phyloP scores from a whole-genome alignment of 2,329 filamentous ascomycete species.

The Chaetomiaceae sp. region DNA sequence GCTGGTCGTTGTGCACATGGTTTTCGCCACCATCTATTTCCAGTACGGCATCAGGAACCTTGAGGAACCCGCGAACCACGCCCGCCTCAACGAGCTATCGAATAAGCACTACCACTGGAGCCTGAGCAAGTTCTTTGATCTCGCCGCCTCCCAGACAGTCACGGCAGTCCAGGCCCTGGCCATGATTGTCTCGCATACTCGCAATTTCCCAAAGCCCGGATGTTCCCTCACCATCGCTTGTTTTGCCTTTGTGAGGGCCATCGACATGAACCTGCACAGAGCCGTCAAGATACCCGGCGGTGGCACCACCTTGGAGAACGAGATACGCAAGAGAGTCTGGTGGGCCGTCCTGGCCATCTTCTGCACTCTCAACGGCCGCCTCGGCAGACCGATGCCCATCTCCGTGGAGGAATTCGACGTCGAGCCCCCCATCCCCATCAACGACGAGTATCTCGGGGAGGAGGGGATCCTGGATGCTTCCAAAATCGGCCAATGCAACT shows the following conservation, averaged over 20 bases:
- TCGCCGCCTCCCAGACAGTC: conserved; percentile 57
- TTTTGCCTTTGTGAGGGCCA: conserved; percentile 60
- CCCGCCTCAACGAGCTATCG: conserved; percentile 57
- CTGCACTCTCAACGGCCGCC: conserved; percentile 66
- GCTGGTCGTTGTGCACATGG: conserved; percentile 68
- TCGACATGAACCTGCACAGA: conserved; percentile 72
- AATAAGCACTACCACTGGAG: conserved; percentile 77
- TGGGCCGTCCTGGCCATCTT: conserved; percentile 66
- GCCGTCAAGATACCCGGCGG: conserved; percentile 50
- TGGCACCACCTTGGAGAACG: conserved; percentile 58
- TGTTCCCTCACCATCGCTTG: conserved; percentile 65
- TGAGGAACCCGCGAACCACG: conserved; percentile 48
- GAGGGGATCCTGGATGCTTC: conserved; percentile 53
- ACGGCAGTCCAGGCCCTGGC: conserved; percentile 68
- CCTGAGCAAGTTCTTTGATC: conserved; percentile 61
- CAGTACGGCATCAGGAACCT: conserved; percentile 70
- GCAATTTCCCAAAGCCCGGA: conserved; percentile 74
- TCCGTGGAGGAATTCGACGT: conserved; percentile 72
- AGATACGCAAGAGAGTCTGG: conserved; percentile 73
- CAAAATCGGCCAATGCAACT: conserved; percentile 57
- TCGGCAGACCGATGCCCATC: conserved; percentile 73
- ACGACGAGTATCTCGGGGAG: conserved; percentile 66
- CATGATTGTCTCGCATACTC: conserved; percentile 66
- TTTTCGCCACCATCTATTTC: conserved; percentile 72
- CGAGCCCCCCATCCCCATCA: conserved; percentile 66